Base-by-base conservation (phyloP, 2,329 filamentous ascomycete species). In the Dactylellina cionopaga region DNA sequence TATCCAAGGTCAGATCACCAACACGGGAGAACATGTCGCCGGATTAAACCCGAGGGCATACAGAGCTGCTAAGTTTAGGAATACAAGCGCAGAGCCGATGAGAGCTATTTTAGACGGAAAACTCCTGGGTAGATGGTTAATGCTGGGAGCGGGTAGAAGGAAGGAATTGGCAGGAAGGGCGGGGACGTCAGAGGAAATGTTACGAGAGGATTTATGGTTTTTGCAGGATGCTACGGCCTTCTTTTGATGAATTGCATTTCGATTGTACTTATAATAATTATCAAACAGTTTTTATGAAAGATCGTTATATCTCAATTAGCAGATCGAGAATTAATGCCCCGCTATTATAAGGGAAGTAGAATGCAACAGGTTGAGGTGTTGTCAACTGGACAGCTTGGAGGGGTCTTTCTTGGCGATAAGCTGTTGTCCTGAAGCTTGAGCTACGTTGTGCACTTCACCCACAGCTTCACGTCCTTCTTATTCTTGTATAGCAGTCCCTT, bases 11-110 rank as follows among this genome's bases (percentile, higher is more conserved):
- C 92, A 96, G 78, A 84, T 99, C 1, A 84, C 89, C 6, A 91
- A 88, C 31, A 88, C 89, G 0, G 85, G 97, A 5, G 88, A 91
- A 43, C 89, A 92, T 74, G 83, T 90, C 3, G 91, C 89, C 5
- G 92, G 91, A 0, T 83, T 97, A 52, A 98, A 98, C 80, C 90
- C 92, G 1, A 88, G 90, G 62, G 91, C 89, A 0, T 91, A 94
- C 81, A 86, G 95, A 11, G 83, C 86, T 77, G 79, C 84, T 76
- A 7, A 70, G 22, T 75, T 73, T 22, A 73, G 59, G 19, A 75
- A 75, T 22, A 75, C 72, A 13, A 76, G 39, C 47, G 73, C 37
- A 49, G 76, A 46, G 74, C 76, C 75, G 7, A 49, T 78, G 64
- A 76, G 76, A 35, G 75, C 75, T 0, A 75, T 78, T 9, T 51